These are phyloP conservation scores for Leccinum rimulosum DNA, from an alignment of 768 basidiomycete genomes.

Conservation along the genomic window DNA sequence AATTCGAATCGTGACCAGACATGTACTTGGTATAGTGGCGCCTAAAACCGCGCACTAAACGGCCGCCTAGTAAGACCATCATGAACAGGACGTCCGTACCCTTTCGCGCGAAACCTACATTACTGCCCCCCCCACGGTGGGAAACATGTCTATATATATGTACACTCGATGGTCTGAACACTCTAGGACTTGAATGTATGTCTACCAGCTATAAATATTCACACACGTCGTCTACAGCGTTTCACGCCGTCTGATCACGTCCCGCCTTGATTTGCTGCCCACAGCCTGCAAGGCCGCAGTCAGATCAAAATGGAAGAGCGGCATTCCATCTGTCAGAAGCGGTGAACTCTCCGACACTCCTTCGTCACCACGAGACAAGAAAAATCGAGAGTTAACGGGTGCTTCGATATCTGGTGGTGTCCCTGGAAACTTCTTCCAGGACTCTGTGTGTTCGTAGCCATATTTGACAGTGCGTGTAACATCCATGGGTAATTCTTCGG, in stretches of 20 bases:
- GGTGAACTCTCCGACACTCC: background rate
- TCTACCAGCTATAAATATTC: background rate
- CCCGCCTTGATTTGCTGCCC: background rate
- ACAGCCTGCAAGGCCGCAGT: background rate
- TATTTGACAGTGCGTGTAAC: background rate
- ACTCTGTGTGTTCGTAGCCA: background rate
- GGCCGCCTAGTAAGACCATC: no score
- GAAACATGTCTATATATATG: background rate
- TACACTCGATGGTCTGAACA: background rate
- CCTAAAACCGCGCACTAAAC: no score
- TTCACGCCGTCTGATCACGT: background rate
- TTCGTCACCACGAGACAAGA: background rate
- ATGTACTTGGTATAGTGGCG: no score
- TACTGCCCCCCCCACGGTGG: no score
- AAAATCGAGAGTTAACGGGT: background rate
- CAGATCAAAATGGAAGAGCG: background rate
- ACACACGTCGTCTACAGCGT: background rate
- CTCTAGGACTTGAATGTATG: background rate
- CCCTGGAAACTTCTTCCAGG: background rate
- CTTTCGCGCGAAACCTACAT: no score
- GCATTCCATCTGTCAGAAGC: background rate
- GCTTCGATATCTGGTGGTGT: background rate
- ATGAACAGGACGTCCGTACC: no score
- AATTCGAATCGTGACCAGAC: no score
- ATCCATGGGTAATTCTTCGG: background rate